Evolutionary conservation across 768 basidiomycete genomes (phyloP).

Genomic region (Trametes punicea): DNA sequence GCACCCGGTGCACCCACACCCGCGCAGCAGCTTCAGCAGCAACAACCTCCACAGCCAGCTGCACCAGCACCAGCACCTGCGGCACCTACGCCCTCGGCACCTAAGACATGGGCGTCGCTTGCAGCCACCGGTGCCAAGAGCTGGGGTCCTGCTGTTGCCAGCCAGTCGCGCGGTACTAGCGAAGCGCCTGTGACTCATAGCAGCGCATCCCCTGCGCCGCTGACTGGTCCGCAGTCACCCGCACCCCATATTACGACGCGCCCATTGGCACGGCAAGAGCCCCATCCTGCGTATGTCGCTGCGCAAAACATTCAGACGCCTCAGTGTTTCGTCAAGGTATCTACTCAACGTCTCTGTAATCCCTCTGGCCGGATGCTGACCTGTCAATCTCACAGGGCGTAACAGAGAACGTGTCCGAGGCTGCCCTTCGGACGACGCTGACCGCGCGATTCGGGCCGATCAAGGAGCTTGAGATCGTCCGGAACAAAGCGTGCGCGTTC

Average conservation of each 20-base stretch:
- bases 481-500: constrained; percentile 89
- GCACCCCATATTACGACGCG: constrained; percentile 35
- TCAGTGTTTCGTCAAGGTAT: constrained; percentile 91
- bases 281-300: constrained; percentile 49
- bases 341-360: constrained; percentile 15
- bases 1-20: constrained; percentile 30
- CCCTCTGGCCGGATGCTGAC: not conserved
- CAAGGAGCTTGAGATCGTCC: constrained; percentile 87
- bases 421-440: constrained; percentile 48
- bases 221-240: constrained; percentile 30
- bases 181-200: constrained; percentile 50
- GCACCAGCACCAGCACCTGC: constrained; percentile 32
- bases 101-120: constrained; percentile 90
- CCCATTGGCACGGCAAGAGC: constrained; percentile 37
- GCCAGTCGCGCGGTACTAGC: constrained; percentile 72
- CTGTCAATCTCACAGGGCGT: constrained; percentile 53
- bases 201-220: constrained; percentile 32
- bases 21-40: constrained; percentile 21
- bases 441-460: constrained; percentile 70
- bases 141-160: constrained; percentile 82
- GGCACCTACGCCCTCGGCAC: constrained; percentile 43
- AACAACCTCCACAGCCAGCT: constrained; percentile 28
- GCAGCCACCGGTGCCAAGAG: constrained; percentile 80
- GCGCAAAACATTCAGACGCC: constrained; percentile 63
- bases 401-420: constrained; percentile 56